Percentiles rank a stretch among this genome's conserved stretches.
phyloP scores from a whole-genome alignment of 441 rosid genomes.

The Populus hybrid region DNA sequence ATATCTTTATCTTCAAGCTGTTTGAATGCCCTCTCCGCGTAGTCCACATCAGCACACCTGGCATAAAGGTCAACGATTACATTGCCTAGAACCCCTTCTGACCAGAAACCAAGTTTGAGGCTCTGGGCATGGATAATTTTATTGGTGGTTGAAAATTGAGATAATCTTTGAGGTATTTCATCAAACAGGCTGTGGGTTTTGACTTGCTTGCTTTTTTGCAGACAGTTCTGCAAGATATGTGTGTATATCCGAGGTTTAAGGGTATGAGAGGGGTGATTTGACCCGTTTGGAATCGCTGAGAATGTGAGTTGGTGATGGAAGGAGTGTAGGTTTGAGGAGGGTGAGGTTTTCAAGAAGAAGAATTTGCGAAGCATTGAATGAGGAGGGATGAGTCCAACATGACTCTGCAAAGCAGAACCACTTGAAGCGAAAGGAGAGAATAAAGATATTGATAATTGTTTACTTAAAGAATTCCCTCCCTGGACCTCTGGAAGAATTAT shows the following conservation, averaged over 20 bases:
- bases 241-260: constrained; percentile 13
- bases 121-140: constrained; percentile 53
- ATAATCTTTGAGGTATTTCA: constrained; percentile 53
- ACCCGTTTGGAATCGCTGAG: constrained; percentile 18
- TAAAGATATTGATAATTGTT: no score
- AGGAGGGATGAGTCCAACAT: constrained; percentile 16
- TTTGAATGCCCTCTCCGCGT: constrained; percentile 55
- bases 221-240: constrained; percentile 33
- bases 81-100: constrained; percentile 50
- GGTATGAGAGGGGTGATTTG: constrained; percentile 7
- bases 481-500: not conserved
- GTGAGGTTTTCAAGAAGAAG: constrained; percentile 18
- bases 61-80: constrained; percentile 73
- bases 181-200: constrained; percentile 60
- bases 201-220: constrained; percentile 42
- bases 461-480: not conserved
- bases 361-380: constrained; percentile 37
- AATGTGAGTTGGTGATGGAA: constrained; percentile 24
- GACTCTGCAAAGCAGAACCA: not conserved
- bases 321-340: constrained; percentile 27
- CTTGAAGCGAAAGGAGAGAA: not conserved
- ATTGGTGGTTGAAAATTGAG: constrained; percentile 29
- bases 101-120: constrained; percentile 44
- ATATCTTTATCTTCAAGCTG: constrained; percentile 50
- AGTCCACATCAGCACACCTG: constrained; percentile 54